A percentile compares a stretch with the other conserved stretches of the same genome.
Evolutionary conservation across 805 yeast species (phyloP).

Genomic region (Candida chilensis): DNA sequence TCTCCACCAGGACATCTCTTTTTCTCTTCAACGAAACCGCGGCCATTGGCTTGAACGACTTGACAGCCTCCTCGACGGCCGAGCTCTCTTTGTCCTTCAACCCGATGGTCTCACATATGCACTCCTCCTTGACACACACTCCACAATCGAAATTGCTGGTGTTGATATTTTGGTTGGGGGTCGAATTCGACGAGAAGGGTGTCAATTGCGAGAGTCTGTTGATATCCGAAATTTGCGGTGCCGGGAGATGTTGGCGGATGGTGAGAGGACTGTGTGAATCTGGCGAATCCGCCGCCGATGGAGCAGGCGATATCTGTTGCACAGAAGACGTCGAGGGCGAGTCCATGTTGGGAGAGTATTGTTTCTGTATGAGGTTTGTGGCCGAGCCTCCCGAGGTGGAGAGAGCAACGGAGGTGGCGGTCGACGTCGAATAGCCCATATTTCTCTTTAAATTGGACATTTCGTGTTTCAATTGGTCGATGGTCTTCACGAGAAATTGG

Average conservation of each 20-base stretch:
- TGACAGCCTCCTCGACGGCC: slow-evolving; percentile 22
- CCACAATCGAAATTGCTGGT: slow-evolving; percentile 34
- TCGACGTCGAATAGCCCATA: slow-evolving; percentile 9
- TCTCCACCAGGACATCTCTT: slow-evolving; percentile 10
- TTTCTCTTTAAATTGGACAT: slow-evolving; percentile 6
- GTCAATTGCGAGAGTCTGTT: too few species aligned
- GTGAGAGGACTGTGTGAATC: slow-evolving; percentile 5
- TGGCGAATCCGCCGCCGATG: slow-evolving; percentile 40
- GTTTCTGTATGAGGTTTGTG: too few species aligned
- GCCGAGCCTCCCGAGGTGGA: too few species aligned
- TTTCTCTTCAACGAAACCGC: slow-evolving; percentile 53
- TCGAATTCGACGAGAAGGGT: too few species aligned
- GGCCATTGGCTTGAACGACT: slow-evolving; percentile 46
- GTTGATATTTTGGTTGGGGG: too few species aligned
- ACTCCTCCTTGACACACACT: slow-evolving; percentile 59
- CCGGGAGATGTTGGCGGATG: slow-evolving; percentile 1
- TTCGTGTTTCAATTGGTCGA: slow-evolving; percentile 28
- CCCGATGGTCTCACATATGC: slow-evolving; percentile 53
- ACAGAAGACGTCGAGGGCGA: too few species aligned
- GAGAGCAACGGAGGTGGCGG: too few species aligned
- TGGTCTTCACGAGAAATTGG: slow-evolving; percentile 25
- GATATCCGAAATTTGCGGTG: background rate
- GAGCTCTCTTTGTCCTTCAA: slow-evolving; percentile 15
- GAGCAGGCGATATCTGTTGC: slow-evolving; percentile 46
- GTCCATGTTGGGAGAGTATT: too few species aligned